Percentiles rank a stretch among this genome's conserved stretches.
Conservation (phyloP, 1,284 basidiomycete species). For the Sphaerobolus stellatus region DNA sequence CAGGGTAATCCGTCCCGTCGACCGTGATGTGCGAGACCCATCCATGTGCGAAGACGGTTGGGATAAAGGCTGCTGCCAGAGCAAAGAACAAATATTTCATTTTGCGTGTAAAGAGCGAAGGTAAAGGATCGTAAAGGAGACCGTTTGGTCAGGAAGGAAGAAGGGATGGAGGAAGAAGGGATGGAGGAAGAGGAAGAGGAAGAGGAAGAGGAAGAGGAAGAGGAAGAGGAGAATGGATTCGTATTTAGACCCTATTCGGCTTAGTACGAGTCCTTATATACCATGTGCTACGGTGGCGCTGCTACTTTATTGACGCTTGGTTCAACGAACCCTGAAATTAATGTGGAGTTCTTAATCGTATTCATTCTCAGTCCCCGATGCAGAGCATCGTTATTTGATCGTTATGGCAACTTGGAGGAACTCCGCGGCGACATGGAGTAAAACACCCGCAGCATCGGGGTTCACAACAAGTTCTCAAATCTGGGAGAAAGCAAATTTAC, state of each 20-base stretch:
- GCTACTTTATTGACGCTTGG: no score
- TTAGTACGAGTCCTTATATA: no score
- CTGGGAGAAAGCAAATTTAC: no score
- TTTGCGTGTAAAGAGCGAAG: background rate
- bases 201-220: background rate
- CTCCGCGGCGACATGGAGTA: no score
- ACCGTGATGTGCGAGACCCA: constrained; percentile 52
- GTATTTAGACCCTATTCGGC: background rate
- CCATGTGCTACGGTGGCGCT: no score
- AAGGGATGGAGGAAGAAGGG: background rate
- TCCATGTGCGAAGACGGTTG: constrained; percentile 55
- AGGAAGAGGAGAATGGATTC: background rate
- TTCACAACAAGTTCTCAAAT: no score
- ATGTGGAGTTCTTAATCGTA: no score
- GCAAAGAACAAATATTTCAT: constrained; percentile 10
- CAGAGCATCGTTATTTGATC: no score
- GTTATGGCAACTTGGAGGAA: no score
- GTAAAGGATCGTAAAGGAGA: background rate
- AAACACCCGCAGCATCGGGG: no score
- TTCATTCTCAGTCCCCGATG: no score
- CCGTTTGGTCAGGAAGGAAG: background rate
- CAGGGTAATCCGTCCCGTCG: constrained; percentile 53
- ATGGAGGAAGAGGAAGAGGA: background rate
- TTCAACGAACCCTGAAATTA: no score
- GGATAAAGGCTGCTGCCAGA: constrained; percentile 7